Evolutionary conservation across 2,329 filamentous ascomycete species (phyloP), one percentile per base, ranked within the genome.

Genomic region (Fusarium sp.): DNA sequence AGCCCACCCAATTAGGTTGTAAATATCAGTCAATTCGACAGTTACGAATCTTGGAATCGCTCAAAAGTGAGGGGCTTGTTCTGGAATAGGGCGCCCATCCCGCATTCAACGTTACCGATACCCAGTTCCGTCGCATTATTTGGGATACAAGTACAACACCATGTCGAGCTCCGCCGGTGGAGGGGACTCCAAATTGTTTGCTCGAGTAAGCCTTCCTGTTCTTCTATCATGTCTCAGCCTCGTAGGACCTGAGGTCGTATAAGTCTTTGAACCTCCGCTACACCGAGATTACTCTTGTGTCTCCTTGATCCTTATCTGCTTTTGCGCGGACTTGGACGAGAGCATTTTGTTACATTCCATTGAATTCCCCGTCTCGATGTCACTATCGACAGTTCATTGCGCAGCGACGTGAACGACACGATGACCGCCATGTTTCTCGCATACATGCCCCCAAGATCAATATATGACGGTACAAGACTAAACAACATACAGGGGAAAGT

Each of bases 111-210:
- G 49, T 59, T 57, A 44, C 62, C 63, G 57, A 72, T 67, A 64
- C 42, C 53, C 39, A 58, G 55, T 65, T 45, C 52, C 44, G 59
- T 73, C 45, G 49, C 50, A 55, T 59, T 61, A 60, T 70, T 65
- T 52, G 63, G 71, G 67, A 75, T 75, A 72, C 73, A 75, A 70
- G 67, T 66, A 74, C 73, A 72, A 71, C 79, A 81, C 76, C 77
- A 89, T 89, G 86, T 85, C 87, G 76, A 83, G 79, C 77, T 81
- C 84, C 66, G 83, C 77, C 67, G 75, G 89, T 81, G 93, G 93
- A 84, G 94, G 96, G 83, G 96, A 98, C 89, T 97, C 96, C 84
- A 98, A 98, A 89, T 91, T 99, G 84, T 99, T 99, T 86, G 95
- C 96, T 81, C 90, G 96, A 86, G 96, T 99, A 88, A 86, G 86